Percentiles rank a stretch among this genome's conserved stretches.
Evolutionary conservation across 805 yeast genomes (phyloP).

Genomic region (Saccharomycopsis selenospora): DNA sequence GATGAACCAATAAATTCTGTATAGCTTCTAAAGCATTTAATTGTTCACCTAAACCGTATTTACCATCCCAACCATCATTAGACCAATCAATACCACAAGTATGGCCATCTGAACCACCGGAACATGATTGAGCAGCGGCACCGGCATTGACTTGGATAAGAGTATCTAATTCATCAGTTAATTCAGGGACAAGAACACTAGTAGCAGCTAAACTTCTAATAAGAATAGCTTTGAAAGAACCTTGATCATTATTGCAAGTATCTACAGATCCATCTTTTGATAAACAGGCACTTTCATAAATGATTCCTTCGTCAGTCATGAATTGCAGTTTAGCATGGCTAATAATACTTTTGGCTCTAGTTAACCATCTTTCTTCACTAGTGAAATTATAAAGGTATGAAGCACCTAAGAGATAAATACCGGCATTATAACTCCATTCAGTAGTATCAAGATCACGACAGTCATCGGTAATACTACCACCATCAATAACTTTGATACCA

Average conservation of each 20-base stretch:
- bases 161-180: slow-evolving; percentile 35
- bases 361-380: slow-evolving; percentile 41
- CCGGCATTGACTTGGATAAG: slow-evolving; percentile 44
- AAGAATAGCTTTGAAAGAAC: slow-evolving; percentile 66
- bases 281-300: slow-evolving; percentile 61
- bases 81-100: slow-evolving; percentile 75
- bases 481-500: slow-evolving; percentile 42
- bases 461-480: slow-evolving; percentile 44
- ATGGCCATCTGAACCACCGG: slow-evolving; percentile 67
- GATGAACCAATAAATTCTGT: slow-evolving; percentile 38
- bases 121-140: slow-evolving; percentile 65
- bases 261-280: slow-evolving; percentile 24
- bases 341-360: slow-evolving; percentile 38
- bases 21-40: slow-evolving; percentile 65
- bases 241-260: slow-evolving; percentile 66
- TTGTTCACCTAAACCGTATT: slow-evolving; percentile 74
- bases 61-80: slow-evolving; percentile 49
- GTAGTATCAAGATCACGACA: slow-evolving; percentile 41
- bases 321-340: slow-evolving; percentile 43
- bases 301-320: slow-evolving; percentile 39
- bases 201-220: slow-evolving; percentile 58
- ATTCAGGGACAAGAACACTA: slow-evolving; percentile 45
- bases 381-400: slow-evolving; percentile 66
- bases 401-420: slow-evolving; percentile 56
- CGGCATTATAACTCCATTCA: slow-evolving; percentile 66